A percentile compares a stretch with the other conserved stretches of the same genome.
Conservation (phyloP, 2,329 filamentous ascomycete species). For the Phoma sp. region DNA sequence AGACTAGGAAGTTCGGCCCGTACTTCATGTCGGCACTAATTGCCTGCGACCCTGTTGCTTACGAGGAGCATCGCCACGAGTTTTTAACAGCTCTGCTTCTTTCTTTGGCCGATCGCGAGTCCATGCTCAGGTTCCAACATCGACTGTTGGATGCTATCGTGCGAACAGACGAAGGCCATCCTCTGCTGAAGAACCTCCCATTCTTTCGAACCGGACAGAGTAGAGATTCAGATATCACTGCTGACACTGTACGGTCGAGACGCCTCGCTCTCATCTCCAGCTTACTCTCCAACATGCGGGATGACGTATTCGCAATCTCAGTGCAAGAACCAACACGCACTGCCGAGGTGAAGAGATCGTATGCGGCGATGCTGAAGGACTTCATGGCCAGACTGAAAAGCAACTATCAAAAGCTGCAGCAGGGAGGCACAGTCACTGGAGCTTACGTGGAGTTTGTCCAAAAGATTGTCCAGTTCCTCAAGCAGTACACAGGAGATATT, state of each 20-base stretch:
- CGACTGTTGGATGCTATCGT: constrained; percentile 61
- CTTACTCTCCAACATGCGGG: constrained; percentile 66
- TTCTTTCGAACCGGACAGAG: constrained; percentile 54
- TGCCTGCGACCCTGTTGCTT: constrained; percentile 48
- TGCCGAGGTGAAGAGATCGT: constrained; percentile 53
- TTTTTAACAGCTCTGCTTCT: constrained; percentile 62
- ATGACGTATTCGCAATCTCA: constrained; percentile 50
- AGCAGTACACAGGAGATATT: constrained; percentile 66
- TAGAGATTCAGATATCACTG: constrained; percentile 55
- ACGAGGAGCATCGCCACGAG: constrained; percentile 54
- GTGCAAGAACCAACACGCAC: constrained; percentile 37
- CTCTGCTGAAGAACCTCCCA: constrained; percentile 63
- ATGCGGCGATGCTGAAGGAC: constrained; percentile 59
- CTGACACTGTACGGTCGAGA: constrained; percentile 60
- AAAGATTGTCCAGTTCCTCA: constrained; percentile 63
- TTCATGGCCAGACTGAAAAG: constrained; percentile 67
- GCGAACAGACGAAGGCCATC: constrained; percentile 54
- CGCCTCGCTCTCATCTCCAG: constrained; percentile 62
- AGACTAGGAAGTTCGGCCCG: constrained; percentile 53
- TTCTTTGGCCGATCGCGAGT: constrained; percentile 64
- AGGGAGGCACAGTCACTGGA: constrained; percentile 52
- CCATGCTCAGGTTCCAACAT: constrained; percentile 67
- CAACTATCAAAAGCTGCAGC: constrained; percentile 63
- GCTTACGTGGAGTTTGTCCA: constrained; percentile 69
- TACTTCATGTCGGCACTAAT: constrained; percentile 54